These are phyloP conservation scores for Haplosporangium sp. DNA, from an alignment of 371 early-diverging fungal species.

Conservation along the genomic window DNA sequence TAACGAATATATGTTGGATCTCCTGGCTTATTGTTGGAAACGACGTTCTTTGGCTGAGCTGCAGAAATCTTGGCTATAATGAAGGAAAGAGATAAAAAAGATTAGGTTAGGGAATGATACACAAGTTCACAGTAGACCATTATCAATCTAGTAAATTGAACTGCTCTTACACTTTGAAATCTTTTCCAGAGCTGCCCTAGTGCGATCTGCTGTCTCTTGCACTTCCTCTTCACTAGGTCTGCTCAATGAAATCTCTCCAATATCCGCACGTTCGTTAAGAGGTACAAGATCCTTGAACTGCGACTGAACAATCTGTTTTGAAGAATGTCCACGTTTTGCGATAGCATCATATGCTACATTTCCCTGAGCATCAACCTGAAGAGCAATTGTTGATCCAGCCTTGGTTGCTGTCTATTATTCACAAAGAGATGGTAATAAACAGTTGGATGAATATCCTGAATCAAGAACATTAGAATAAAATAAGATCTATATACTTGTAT, in stretches of 20 bases:
- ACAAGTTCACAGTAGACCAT: too few relatives aligned
- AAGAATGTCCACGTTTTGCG: constrained; percentile 80
- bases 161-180: constrained; percentile 73
- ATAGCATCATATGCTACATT: constrained; percentile 93
- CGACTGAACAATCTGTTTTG: constrained; percentile 83
- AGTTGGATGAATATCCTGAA: too few relatives aligned
- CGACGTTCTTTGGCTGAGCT: constrained; percentile 75
- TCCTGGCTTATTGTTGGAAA: constrained; percentile 65
- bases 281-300: constrained; percentile 87
- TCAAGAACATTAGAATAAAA: too few relatives aligned
- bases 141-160: background rate
- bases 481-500: too few relatives aligned
- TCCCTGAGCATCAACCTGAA: constrained; percentile 92
- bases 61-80: constrained; percentile 75
- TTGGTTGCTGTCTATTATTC: constrained; percentile 58
- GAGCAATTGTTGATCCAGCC: constrained; percentile 79
- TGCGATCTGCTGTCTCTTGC: constrained; percentile 87
- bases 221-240: constrained; percentile 87
- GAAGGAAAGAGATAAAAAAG: background rate
- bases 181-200: constrained; percentile 88
- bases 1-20: constrained; percentile 91
- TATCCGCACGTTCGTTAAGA: constrained; percentile 79
- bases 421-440: too few relatives aligned
- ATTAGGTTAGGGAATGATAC: background rate
- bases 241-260: constrained; percentile 76